Base-by-base conservation (phyloP, 768 basidiomycete species). In the Lentinula raphanica region DNA sequence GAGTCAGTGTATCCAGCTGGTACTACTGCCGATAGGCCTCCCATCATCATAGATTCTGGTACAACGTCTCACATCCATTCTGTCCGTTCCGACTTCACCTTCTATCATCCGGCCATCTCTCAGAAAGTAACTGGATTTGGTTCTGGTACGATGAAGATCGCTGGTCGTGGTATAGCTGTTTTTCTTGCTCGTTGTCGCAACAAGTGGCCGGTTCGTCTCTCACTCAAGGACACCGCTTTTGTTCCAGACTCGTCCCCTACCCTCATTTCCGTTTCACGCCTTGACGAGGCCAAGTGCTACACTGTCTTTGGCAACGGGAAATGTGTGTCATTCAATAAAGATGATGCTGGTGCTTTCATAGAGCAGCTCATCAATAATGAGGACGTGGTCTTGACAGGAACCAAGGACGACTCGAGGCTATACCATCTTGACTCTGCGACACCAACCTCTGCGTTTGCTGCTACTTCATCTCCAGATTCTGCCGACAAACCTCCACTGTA, bases 21-120 rank as follows among this genome's bases (percentile, higher is more conserved):
- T 21, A 25, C 40, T 6, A 17, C 5, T 42, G 5, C 40, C 15
- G 4, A 5, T 17, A 42, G 40, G 15, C 54, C 54, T 17, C 54
- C 60, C n/a, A n/a, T n/a, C n/a, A n/a, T n/a, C n/a, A n/a, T n/a
- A n/a, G n/a, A n/a, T n/a, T n/a, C n/a, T n/a, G n/a, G n/a, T n/a
- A n/a, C n/a, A n/a, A n/a, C n/a, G n/a, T n/a, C n/a, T n/a, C n/a
- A 60, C 54, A 56, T 61, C 53, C 56, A 58, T 46, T 58, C 56
- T 56, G 49, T 42, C 28, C 32, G 35, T 32, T 35, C 29, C 40
- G 60, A 63, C 35, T 63, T 63, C 44, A 45, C 49, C 17, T 54
- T 56, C 2, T 49, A 23, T 38, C 9, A 32, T 42, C n/a, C 56
- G n/a, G n/a, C n/a, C 12, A 35, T 21, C 1, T 42, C 56, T 29